These are phyloP conservation scores for Aleurites moluccanus DNA, from an alignment of 441 rosid genomes.

Conservation along the genomic window DNA sequence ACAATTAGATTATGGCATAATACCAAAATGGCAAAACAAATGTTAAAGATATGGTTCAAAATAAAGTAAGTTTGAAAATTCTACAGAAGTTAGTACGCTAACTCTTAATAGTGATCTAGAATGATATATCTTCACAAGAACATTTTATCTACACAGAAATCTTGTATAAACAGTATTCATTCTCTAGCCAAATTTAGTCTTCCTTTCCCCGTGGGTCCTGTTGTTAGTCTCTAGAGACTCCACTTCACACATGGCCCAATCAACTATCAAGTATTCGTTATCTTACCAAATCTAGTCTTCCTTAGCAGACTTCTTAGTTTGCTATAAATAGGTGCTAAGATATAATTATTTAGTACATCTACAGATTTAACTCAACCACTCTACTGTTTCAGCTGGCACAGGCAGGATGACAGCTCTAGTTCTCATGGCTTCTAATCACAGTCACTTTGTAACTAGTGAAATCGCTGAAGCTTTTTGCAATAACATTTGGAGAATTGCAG, in stretches of 20 bases:
- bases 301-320: not conserved
- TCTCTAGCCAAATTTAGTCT: not conserved
- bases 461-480: not conserved
- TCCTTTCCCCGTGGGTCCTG: not conserved
- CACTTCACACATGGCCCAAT: not conserved
- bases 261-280: too few species aligned
- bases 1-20: constrained; percentile 28
- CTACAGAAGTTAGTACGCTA: not conserved
- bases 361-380: not conserved
- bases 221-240: not conserved
- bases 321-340: too few species aligned
- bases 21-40: not conserved
- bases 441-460: not conserved
- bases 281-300: too few species aligned
- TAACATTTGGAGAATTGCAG: not conserved
- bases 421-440: not conserved
- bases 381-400: not conserved
- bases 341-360: not conserved
- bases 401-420: not conserved
- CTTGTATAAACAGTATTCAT: not conserved
- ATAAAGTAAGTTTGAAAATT: not conserved
- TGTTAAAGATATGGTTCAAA: not conserved
- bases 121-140: not conserved
- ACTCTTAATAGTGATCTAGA: not conserved
- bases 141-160: not conserved